A percentile compares a stretch with the other conserved stretches of the same genome.
Evolutionary conservation across 2,329 filamentous ascomycete genomes (phyloP).

Genomic region (Clonostachys sp.): DNA sequence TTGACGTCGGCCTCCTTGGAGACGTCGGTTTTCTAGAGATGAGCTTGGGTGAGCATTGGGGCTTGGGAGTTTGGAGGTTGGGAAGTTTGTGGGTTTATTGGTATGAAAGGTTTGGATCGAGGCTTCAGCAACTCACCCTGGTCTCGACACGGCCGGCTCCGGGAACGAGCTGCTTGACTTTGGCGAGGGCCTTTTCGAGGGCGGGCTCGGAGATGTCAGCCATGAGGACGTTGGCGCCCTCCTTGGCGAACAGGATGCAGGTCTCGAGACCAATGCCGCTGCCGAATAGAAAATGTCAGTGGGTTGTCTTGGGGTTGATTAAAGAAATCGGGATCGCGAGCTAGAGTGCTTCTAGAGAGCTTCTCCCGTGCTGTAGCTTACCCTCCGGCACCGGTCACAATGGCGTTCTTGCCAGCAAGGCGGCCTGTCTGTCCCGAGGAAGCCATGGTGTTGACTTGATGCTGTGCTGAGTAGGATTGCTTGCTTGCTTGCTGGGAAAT

Average conservation of each 20-base stretch:
- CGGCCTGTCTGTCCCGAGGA: conserved; percentile 31
- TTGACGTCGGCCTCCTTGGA: conserved; percentile 79
- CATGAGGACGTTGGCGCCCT: conserved; percentile 83
- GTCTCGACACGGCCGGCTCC: conserved; percentile 56
- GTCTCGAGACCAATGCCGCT: conserved; percentile 94
- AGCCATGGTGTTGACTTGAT: conserved; percentile 5
- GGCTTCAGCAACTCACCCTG: conserved; percentile 22
- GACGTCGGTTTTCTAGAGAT: conserved; percentile 58
- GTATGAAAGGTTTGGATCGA: neutral
- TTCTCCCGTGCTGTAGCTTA: conserved; percentile 38
- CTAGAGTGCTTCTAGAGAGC: neutral
- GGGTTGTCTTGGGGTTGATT: conserved; percentile 2
- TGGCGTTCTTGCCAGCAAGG: conserved; percentile 55
- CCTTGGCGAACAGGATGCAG: conserved; percentile 80
- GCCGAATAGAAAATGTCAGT: too few relatives aligned
- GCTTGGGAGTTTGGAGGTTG: neutral
- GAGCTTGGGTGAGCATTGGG: neutral
- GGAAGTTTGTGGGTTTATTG: neutral
- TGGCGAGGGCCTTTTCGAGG: conserved; percentile 70
- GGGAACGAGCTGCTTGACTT: conserved; percentile 70
- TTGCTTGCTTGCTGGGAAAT: too few relatives aligned
- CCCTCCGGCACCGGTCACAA: conserved; percentile 85
- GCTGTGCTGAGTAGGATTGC: too few relatives aligned
- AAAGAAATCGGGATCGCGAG: neutral
- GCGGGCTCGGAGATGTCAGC: conserved; percentile 78